phyloP scores from a whole-genome alignment of 306 rosid species.

The Prunus padus region DNA sequence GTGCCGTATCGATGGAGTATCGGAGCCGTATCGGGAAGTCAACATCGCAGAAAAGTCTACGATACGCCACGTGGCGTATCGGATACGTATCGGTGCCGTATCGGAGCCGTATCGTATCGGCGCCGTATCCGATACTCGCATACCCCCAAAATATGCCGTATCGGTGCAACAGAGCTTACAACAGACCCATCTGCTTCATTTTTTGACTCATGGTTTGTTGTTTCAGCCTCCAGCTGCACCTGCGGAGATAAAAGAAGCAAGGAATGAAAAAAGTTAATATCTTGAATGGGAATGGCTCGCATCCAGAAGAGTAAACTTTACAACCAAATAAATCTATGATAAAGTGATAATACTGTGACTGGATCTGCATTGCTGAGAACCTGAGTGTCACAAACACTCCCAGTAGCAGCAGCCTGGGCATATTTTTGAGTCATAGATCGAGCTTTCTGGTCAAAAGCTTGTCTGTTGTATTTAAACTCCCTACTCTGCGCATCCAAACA shows the following conservation, averaged over 20 bases:
- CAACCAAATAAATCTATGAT: neutral
- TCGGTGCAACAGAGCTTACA: no score
- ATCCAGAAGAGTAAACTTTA: neutral
- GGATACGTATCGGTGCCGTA: no score
- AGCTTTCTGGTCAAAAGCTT: constrained; percentile 44
- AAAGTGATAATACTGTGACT: constrained; percentile 14
- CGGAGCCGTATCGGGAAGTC: no score
- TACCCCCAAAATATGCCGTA: no score
- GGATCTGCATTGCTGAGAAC: constrained; percentile 1
- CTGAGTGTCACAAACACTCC: constrained; percentile 14
- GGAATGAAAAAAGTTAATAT: neutral
- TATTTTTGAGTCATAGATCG: constrained; percentile 39
- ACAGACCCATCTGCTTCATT: constrained; percentile 1
- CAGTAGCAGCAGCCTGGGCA: constrained; percentile 29
- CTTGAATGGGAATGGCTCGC: neutral
- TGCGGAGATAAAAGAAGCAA: neutral
- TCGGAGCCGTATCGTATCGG: no score
- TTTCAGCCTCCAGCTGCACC: constrained; percentile 21
- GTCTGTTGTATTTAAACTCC: constrained; percentile 42
- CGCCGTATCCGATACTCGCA: no score
- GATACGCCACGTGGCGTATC: no score
- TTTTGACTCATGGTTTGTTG: neutral
- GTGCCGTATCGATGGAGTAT: no score
- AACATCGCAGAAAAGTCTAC: no score
- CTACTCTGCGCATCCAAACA: constrained; percentile 29